Evolutionary conservation across 371 early-diverging fungal genomes (phyloP).

Genomic region (Mortierella sp.): DNA sequence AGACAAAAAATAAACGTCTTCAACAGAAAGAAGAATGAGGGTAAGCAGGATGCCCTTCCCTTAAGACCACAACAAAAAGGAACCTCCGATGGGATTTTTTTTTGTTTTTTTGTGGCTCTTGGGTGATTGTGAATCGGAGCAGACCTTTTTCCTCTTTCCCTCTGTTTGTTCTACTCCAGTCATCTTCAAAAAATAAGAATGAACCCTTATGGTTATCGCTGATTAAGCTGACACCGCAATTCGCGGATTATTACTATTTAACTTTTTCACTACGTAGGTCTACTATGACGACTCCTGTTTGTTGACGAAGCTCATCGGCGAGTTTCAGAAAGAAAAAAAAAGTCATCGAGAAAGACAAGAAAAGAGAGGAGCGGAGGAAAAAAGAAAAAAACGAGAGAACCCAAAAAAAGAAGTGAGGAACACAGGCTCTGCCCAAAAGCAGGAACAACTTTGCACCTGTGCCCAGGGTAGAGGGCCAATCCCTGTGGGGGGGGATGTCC

Average conservation of each 20-base stretch:
- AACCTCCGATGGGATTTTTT: no score
- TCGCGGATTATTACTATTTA: no score
- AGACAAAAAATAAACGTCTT: no score
- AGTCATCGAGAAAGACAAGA: not conserved
- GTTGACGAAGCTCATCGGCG: no score
- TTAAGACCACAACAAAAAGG: no score
- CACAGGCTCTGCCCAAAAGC: constrained; percentile 9
- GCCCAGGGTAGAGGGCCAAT: not conserved
- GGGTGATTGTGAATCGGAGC: not conserved
- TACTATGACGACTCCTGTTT: no score
- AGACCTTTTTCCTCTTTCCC: not conserved
- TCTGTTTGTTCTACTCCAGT: not conserved
- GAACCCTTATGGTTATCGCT: not conserved
- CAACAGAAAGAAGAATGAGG: no score
- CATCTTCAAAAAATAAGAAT: not conserved
- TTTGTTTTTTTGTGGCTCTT: no score
- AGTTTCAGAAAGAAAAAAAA: not conserved
- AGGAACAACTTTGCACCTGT: constrained; percentile 51
- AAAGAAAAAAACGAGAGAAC: not conserved
- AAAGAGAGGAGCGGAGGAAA: not conserved
- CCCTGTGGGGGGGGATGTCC: not conserved
- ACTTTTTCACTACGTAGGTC: no score
- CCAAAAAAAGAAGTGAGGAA: constrained; percentile 11
- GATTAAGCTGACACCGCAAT: not conserved
- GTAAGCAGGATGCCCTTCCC: no score